Evolutionary conservation across 2,329 filamentous ascomycete genomes (phyloP).

Genomic region (Cladophialophora carrionii): DNA sequence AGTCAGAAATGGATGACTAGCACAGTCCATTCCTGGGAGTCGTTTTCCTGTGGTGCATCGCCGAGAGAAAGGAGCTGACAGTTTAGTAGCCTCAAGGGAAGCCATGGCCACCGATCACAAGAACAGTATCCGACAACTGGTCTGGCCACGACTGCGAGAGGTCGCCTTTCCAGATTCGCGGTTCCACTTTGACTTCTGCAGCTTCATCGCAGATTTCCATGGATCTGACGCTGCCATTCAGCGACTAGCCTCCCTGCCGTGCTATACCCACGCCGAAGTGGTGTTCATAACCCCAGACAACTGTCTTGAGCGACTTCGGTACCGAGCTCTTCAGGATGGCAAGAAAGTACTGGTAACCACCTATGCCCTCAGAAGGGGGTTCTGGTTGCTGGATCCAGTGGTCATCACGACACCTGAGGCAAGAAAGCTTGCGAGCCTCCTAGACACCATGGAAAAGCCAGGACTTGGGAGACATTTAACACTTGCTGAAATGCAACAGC

Average conservation of each 20-base stretch:
- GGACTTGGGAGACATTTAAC: slow-evolving; percentile 43
- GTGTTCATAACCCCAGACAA: slow-evolving; percentile 52
- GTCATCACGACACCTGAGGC: slow-evolving; percentile 40
- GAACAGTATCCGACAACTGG: slow-evolving; percentile 23
- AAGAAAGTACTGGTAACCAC: slow-evolving; percentile 50
- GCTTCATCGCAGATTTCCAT: slow-evolving; percentile 51
- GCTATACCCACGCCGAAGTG: slow-evolving; percentile 42
- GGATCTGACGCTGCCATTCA: slow-evolving; percentile 44
- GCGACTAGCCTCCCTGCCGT: slow-evolving; percentile 42
- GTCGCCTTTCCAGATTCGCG: slow-evolving; percentile 51
- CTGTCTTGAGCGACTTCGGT: slow-evolving; percentile 49
- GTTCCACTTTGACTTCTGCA: slow-evolving; percentile 50
- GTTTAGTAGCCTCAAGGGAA: background rate
- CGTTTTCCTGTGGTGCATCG: background rate
- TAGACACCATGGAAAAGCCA: slow-evolving; percentile 51
- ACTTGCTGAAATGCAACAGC: slow-evolving; percentile 45
- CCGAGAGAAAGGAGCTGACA: background rate
- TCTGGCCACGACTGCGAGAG: slow-evolving; percentile 46
- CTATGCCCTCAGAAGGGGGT: slow-evolving; percentile 49
- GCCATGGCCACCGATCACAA: slow-evolving; percentile 20
- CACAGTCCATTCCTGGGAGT: background rate
- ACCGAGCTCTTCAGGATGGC: slow-evolving; percentile 46
- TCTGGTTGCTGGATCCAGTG: slow-evolving; percentile 48
- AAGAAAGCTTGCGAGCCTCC: slow-evolving; percentile 43
- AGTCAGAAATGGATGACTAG: background rate